Evolutionary conservation across 2,329 filamentous ascomycete genomes (phyloP), one percentile per base, ranked within the genome.

Genomic region (Diplodia scrobiculata): DNA sequence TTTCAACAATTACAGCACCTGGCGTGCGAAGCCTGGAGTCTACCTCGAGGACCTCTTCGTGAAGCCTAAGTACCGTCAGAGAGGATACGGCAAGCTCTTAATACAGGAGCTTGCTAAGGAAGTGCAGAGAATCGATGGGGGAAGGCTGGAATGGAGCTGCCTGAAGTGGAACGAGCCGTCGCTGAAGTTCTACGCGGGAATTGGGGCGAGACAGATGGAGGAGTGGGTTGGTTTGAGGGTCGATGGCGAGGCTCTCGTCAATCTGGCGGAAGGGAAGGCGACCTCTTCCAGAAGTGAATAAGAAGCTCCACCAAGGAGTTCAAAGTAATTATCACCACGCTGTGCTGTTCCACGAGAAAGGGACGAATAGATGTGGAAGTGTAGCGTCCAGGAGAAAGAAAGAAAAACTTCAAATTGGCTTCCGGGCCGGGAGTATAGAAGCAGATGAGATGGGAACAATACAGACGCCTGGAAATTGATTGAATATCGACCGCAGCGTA

Each of bases 41-140:
- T 97, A 96, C 77, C 87, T 98, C 45, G 94, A 98, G 77, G 94
- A 98, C 74, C 81, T 98, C n/a, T 97, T 89, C 73, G 91, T 99
- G 48, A 84, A 87, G 71, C 84, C 87, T 0, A 80, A 81, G 52
- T 87, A 90, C 72, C 83, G 95, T 3, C 88, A 88, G 38, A 86
- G 86, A 68, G 93, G 93, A 0, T 96, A 94, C 74, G 94, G 93
- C 47, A 90, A 89, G 78, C 81, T 83, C 71, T 77, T 98, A 74
- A 81, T 98, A 58, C 85, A 85, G 68, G 86, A 87, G 70, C 80
- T 97, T 74, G 94, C 93, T n/a, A 86, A 85, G 73, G 91, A 97
- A 80, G 88, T 92, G 2, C 74, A 90, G 63, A 84, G 84, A 63
- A 89, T 93, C 69, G 83, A 85, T 2, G 92, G 92, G 0, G 87